Conservation (phyloP, 2,329 filamentous ascomycete species). For the Tolypocladium paradoxum region DNA sequence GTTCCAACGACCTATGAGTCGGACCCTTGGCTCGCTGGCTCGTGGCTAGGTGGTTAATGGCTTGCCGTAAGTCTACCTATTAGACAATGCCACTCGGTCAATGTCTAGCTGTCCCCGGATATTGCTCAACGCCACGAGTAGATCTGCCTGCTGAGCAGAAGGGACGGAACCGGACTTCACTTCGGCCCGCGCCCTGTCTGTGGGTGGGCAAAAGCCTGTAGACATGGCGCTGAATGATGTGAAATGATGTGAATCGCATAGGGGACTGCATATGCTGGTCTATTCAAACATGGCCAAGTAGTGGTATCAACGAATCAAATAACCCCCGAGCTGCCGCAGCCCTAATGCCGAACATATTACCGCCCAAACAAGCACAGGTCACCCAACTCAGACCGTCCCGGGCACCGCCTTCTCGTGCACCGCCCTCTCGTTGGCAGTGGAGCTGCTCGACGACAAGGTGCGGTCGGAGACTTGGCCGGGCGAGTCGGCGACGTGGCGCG, state of each 20-base stretch:
- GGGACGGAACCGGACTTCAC: not conserved
- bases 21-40: not conserved
- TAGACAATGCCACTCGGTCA: not conserved
- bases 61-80: not conserved
- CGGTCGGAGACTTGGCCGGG: conserved; percentile 7
- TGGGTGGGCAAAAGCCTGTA: not conserved
- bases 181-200: not conserved
- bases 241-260: not conserved
- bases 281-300: not conserved
- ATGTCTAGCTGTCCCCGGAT: not conserved
- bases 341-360: not conserved
- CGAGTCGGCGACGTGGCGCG: conserved; percentile 46
- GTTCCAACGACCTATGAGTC: not conserved
- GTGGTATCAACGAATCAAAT: not conserved
- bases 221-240: not conserved
- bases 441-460: conserved; percentile 11
- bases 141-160: not conserved
- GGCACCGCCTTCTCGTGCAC: conserved; percentile 14
- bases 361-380: not conserved
- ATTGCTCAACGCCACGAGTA: not conserved
- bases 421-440: conserved; percentile 19
- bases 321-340: not conserved
- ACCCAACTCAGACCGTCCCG: not conserved
- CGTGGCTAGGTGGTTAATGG: no score
- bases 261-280: not conserved